Evolutionary conservation across 495 filamentous ascomycete species (phyloP), one percentile per base, ranked within the genome.

Genomic region (Rhypophila decipiens): DNA sequence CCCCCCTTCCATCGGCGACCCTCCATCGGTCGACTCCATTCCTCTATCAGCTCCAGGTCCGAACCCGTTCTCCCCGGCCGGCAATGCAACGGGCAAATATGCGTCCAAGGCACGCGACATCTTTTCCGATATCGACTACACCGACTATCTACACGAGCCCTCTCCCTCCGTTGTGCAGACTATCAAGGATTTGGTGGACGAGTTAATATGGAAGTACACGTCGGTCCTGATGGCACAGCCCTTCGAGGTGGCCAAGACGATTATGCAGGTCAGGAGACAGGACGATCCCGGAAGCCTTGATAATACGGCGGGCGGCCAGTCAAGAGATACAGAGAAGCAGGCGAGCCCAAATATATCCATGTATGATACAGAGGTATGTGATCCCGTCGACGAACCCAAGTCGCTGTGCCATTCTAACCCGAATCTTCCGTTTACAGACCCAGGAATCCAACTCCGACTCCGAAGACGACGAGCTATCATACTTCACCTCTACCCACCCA

Each of bases 201-300:
- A 88, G 56, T 80, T 90, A 41, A 52, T 90, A 61, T 87, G 88
- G 74, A 90, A 88, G 58, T 98, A 98, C 65, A 81, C 78, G 24
- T 82, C 81, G 50, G 78, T 93, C 15, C 60, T 96, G 53, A 78
- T 94, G 51, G 82, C 87, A n/a, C 93, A 97, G 63, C 93, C 93
- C 18, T 96, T 97, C 63, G 90, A 96, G 67, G 89, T 96, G 47
- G 88, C 91, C 56, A 97, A 96, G 79, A 94, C 80, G 3, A 75
- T 97, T 40, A 65, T 97, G 58, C 93, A 98, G 68, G 82, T 88
- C 34, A 82, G 84, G 60, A 64, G 42, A 29, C 76, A 78, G 53
- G 73, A 70, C 48, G 71, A 76, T 39, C 19, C 66, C 5, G 71
- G 68, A 10, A 65, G 67, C 1, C 50, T 70, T 18, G 52, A 56